Conservation (phyloP, 2,329 filamentous ascomycete species). For the Diaporthe aspalathi region DNA sequence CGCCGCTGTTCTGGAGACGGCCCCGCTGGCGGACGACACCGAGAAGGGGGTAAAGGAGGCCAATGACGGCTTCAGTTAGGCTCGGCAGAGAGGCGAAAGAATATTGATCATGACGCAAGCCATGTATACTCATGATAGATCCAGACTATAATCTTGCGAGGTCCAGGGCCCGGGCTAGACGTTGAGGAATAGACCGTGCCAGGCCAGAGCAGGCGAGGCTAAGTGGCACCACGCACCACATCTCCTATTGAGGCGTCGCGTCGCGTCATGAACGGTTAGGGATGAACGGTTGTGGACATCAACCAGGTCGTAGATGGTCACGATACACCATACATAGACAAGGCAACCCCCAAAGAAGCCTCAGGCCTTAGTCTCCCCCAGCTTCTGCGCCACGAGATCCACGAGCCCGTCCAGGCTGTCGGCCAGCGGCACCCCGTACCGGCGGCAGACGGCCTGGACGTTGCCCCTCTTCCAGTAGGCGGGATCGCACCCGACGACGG, state of each 20-base stretch:
- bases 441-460: conserved; percentile 66
- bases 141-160: conserved; percentile 26
- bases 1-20: conserved; percentile 47
- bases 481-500: conserved; percentile 64
- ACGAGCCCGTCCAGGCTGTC: conserved; percentile 55
- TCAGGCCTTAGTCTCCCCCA: conserved; percentile 25
- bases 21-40: conserved; percentile 42
- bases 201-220: conserved; percentile 1
- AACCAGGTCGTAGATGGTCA: no score
- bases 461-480: conserved; percentile 71
- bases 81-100: neutral
- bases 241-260: neutral
- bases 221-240: neutral
- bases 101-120: conserved; percentile 1
- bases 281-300: no score
- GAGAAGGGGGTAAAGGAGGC: conserved; percentile 20
- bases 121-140: conserved; percentile 37
- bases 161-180: conserved; percentile 11
- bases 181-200: conserved; percentile 1
- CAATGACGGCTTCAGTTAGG: conserved; percentile 47
- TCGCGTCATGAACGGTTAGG: neutral
- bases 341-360: neutral
- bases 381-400: neutral
- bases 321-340: neutral
- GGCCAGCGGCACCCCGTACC: conserved; percentile 58